Evolutionary conservation across 345 rosid genomes (phyloP).

Genomic region (Passiflora organensis): DNA sequence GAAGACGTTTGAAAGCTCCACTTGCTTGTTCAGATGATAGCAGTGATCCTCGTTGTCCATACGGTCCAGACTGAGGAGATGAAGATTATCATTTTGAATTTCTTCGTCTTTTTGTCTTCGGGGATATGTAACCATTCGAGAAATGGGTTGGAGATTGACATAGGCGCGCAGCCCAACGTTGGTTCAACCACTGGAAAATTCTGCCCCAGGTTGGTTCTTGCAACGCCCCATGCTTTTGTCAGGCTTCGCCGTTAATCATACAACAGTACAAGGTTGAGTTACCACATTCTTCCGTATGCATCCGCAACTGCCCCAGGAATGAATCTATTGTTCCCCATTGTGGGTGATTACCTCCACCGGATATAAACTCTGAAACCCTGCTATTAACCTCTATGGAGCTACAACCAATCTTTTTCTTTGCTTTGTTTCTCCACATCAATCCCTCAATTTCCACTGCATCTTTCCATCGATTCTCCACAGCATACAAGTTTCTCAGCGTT

Average conservation of each 20-base stretch:
- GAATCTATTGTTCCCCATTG: slow-evolving; percentile 27
- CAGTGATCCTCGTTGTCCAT: too few relatives aligned
- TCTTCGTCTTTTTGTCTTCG: too few relatives aligned
- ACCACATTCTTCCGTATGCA: slow-evolving; percentile 34
- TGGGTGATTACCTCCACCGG: slow-evolving; percentile 51
- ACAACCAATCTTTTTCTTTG: slow-evolving; percentile 62
- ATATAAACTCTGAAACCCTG: slow-evolving; percentile 50
- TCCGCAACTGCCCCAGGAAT: slow-evolving; percentile 35
- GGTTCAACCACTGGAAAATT: too few relatives aligned
- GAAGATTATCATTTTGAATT: too few relatives aligned
- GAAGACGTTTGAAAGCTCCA: too few relatives aligned
- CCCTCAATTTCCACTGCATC: slow-evolving; percentile 47
- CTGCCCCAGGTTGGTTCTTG: too few relatives aligned
- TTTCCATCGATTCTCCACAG: slow-evolving; percentile 54
- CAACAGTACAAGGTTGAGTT: slow-evolving; percentile 1
- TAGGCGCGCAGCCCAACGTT: too few relatives aligned
- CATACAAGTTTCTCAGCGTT: slow-evolving; percentile 61
- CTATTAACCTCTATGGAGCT: slow-evolving; percentile 58
- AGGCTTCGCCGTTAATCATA: neutral
- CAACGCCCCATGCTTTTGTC: too few relatives aligned
- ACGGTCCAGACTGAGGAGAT: too few relatives aligned
- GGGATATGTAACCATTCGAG: too few relatives aligned
- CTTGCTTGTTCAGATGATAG: too few relatives aligned
- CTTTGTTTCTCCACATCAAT: slow-evolving; percentile 56
- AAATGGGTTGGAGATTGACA: too few relatives aligned